phyloP scores from a whole-genome alignment of 1,284 basidiomycete species.

The Erythrobasidium hasegawianum region DNA sequence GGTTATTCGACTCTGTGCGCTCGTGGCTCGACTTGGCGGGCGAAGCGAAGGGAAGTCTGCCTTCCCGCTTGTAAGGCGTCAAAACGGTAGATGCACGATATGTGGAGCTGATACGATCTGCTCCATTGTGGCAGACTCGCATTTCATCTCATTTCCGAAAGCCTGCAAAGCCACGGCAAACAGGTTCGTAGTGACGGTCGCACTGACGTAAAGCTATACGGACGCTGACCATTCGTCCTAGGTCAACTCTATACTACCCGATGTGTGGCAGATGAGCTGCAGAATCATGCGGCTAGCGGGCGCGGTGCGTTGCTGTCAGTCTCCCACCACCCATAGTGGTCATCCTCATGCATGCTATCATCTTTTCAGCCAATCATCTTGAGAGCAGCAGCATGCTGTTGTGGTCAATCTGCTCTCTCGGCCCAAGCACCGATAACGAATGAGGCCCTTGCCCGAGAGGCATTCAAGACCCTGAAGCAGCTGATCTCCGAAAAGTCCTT shows the following conservation, averaged over 20 bases:
- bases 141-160: constrained; percentile 4
- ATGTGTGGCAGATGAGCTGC: no score
- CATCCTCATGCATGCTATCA: neutral
- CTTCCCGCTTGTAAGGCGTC: constrained; percentile 20
- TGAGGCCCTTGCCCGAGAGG: constrained; percentile 65
- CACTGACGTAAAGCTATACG: neutral
- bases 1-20: constrained; percentile 14
- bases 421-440: constrained; percentile 83
- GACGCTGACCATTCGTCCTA: neutral
- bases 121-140: neutral
- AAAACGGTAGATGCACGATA: neutral
- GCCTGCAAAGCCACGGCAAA: neutral
- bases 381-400: constrained; percentile 71
- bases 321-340: no score
- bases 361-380: constrained; percentile 66
- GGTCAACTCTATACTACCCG: no score
- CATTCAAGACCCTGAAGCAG: constrained; percentile 74
- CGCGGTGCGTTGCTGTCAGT: no score
- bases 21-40: neutral
- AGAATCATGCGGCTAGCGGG: no score
- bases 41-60: neutral
- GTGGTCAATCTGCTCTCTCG: constrained; percentile 69
- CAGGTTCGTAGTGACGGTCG: neutral
- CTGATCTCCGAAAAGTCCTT: constrained; percentile 78
- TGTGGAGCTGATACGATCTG: no score